Evolutionary conservation across 1,284 basidiomycete genomes (phyloP), one percentile per base, ranked within the genome.

Genomic region (Bondarzewia mesenterica): DNA sequence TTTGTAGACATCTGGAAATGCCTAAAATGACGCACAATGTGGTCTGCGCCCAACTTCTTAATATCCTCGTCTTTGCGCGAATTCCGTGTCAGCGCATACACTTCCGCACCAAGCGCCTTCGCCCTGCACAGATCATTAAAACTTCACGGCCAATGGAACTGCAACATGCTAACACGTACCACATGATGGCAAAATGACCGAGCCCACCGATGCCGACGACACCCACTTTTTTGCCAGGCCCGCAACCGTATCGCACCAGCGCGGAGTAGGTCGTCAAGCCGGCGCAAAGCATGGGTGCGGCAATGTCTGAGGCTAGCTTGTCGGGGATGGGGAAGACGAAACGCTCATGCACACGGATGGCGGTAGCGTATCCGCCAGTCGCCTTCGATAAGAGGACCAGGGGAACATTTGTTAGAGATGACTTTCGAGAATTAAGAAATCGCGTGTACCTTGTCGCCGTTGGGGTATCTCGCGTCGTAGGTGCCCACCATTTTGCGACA

Each of bases 321-420:
- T 84, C 75, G 0, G 85, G 85, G 46, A 89, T 77, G 14, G 75
- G 73, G 66, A 87, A 85, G 39, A 84, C 82, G 59, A 82, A 88
- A 52, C 72, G 75, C 57, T 85, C 72, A 55, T 85, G 76, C 0
- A 77, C 81, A 43, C 83, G 77, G 53, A 85, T 77, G 53, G 73
- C 75, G 27, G 78, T 81, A 4, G 78, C 73, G 66, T 85, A 87
- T 7, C 86, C 85, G 47, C 78, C 80, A 50, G 74, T 68, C 48
- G 72, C n/a, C 29, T 32, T 12, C 4, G 32, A n/a, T n/a, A n/a
- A n/a, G n/a, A n/a, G n/a, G n/a, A n/a, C n/a, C n/a, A n/a, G n/a
- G n/a, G n/a, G n/a, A n/a, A n/a, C n/a, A n/a, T n/a, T n/a, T n/a
- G n/a, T n/a, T n/a, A n/a, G n/a, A n/a, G n/a, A n/a, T n/a, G 10